phyloP scores from a whole-genome alignment of 768 basidiomycete species.

The Rhodocollybia butyracea region DNA sequence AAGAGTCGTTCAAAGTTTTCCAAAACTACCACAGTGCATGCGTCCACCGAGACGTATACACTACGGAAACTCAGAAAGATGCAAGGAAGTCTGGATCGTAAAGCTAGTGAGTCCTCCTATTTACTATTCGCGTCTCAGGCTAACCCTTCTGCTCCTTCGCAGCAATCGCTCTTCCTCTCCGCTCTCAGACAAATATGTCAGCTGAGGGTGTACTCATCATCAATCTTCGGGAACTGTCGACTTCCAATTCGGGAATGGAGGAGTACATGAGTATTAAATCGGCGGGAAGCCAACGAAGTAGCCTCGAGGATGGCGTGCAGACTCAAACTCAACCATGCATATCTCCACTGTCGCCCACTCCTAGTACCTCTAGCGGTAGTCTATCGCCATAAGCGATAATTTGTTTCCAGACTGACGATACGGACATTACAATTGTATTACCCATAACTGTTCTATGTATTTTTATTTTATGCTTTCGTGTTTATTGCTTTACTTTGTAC shows the following conservation, averaged over 20 bases:
- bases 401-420: too few species aligned
- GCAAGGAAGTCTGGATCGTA: constrained; percentile 3
- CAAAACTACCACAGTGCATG: not conserved
- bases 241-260: constrained; percentile 1
- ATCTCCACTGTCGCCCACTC: not conserved
- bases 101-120: not conserved
- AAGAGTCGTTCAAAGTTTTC: constrained; percentile 6
- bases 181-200: not conserved
- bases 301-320: not conserved
- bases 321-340: not conserved
- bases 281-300: constrained; percentile 1
- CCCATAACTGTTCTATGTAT: too few species aligned
- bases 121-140: not conserved
- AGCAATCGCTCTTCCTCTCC: constrained; percentile 6
- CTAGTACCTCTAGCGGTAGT: not conserved
- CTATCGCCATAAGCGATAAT: not conserved
- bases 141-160: too few species aligned
- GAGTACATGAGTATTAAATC: constrained; percentile 3
- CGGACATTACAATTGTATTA: too few species aligned
- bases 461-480: too few species aligned
- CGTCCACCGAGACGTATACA: not conserved
- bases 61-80: not conserved
- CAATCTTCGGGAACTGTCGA: constrained; percentile 5
- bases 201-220: not conserved
- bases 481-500: too few species aligned